phyloP scores from a whole-genome alignment of 2,329 filamentous ascomycete genomes.

The Clarireedia paspali region DNA sequence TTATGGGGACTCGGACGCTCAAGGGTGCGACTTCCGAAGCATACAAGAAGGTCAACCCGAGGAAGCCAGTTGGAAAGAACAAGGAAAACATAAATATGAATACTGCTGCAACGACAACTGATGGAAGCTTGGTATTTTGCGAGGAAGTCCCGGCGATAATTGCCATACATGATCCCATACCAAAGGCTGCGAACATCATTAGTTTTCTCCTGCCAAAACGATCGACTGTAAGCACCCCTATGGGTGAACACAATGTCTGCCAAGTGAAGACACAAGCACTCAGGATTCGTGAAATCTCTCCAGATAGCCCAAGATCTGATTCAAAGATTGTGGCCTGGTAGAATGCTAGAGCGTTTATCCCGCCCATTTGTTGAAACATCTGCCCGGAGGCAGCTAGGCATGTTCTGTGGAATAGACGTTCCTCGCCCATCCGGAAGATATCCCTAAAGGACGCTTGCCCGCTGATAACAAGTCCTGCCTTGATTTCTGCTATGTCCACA shows the following conservation, averaged over 20 bases:
- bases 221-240: constrained; percentile 37
- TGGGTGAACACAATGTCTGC: constrained; percentile 16
- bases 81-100: constrained; percentile 45
- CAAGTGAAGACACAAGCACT: constrained; percentile 39
- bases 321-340: constrained; percentile 44
- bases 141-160: constrained; percentile 36
- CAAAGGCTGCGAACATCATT: constrained; percentile 62
- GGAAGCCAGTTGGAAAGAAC: constrained; percentile 45
- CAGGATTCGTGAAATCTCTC: constrained; percentile 42
- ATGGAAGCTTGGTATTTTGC: constrained; percentile 5
- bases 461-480: constrained; percentile 59
- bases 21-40: constrained; percentile 49
- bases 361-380: constrained; percentile 43
- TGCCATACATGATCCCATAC: constrained; percentile 59
- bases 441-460: constrained; percentile 30
- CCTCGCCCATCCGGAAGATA: constrained; percentile 42
- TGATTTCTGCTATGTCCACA: constrained; percentile 43
- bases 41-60: constrained; percentile 45
- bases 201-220: constrained; percentile 59
- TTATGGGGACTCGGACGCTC: constrained; percentile 36
- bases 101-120: constrained; percentile 26
- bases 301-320: constrained; percentile 38
- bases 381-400: constrained; percentile 41
- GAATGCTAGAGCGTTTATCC: constrained; percentile 37
- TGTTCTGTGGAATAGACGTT: constrained; percentile 46